A percentile compares a stretch with the other conserved stretches of the same genome.
Conservation (phyloP, 2,329 filamentous ascomycete genomes). For the Talaromyces sp. region DNA sequence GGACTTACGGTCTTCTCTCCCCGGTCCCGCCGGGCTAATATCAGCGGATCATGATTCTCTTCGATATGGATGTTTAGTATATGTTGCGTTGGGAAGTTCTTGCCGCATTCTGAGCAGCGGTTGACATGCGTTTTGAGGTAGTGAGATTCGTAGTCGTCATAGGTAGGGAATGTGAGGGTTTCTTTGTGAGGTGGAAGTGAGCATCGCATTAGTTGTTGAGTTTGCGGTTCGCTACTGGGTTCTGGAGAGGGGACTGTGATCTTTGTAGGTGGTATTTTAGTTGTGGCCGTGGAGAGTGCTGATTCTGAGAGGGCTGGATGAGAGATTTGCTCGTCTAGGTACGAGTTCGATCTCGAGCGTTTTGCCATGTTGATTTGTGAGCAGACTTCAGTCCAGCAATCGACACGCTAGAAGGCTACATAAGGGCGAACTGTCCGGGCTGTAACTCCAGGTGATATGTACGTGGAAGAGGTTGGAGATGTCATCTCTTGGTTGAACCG, state of each 20-base stretch:
- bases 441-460: background rate
- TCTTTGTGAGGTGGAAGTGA: conserved; percentile 75
- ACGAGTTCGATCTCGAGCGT: conserved; percentile 49
- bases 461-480: background rate
- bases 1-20: conserved; percentile 76
- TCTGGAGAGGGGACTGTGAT: conserved; percentile 59
- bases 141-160: conserved; percentile 82
- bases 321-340: conserved; percentile 12
- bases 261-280: conserved; percentile 46
- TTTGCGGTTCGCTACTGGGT: conserved; percentile 20
- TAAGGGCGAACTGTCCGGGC: too few relatives aligned
- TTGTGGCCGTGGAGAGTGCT: conserved; percentile 25
- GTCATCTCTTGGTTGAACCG: background rate
- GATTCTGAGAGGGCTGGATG: conserved; percentile 5
- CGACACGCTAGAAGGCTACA: too few relatives aligned
- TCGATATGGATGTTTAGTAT: conserved; percentile 81
- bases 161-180: conserved; percentile 67
- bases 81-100: conserved; percentile 83
- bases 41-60: conserved; percentile 84
- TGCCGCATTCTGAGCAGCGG: conserved; percentile 78
- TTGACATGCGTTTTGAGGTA: conserved; percentile 79
- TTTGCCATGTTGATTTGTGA: conserved; percentile 54
- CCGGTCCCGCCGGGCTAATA: conserved; percentile 67
- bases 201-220: conserved; percentile 66
- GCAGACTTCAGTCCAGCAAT: background rate